Conservation (phyloP, 441 rosid genomes). For the Erodium chrysanthum region DNA sequence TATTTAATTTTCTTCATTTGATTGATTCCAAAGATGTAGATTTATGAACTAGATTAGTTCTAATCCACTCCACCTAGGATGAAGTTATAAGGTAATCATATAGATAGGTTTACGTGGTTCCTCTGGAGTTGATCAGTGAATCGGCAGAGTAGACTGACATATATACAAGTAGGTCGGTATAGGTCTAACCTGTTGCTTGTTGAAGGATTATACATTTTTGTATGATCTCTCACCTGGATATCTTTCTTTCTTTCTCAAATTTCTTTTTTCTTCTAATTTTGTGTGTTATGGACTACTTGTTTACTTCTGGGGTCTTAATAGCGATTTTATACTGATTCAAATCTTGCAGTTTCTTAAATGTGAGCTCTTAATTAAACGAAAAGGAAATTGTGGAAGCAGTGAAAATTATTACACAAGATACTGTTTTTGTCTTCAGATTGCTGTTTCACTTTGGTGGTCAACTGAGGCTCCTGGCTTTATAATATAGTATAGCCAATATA, state of each 20-base stretch:
- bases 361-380: neutral
- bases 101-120: neutral
- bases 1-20: neutral
- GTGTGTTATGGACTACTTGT: neutral
- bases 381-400: neutral
- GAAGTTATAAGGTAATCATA: neutral
- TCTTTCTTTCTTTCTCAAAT: neutral
- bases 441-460: neutral
- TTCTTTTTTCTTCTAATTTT: neutral
- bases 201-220: neutral
- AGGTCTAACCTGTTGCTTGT: constrained; percentile 15
- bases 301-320: neutral
- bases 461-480: constrained; percentile 3
- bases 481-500: neutral
- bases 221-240: neutral
- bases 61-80: neutral
- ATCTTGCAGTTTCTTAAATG: neutral
- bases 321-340: neutral
- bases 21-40: neutral
- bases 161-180: neutral
- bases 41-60: neutral
- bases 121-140: neutral
- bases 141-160: neutral
- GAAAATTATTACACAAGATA: neutral
- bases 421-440: neutral